Conservation (phyloP, 2,329 filamentous ascomycete genomes). For the Karstenula rhodostoma region DNA sequence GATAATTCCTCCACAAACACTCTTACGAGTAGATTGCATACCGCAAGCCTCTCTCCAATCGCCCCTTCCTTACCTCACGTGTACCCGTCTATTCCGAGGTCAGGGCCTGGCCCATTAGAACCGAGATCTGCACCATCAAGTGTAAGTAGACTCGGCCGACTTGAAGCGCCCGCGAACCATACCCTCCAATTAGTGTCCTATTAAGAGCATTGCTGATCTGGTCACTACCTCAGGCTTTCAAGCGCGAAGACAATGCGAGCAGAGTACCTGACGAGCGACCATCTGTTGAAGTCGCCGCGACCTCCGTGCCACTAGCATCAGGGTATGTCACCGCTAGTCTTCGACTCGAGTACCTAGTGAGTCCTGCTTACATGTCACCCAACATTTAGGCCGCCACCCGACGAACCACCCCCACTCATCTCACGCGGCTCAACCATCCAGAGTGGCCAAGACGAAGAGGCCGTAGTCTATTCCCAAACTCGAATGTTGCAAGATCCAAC, state of each 20-base stretch:
- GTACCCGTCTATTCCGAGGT: conserved; percentile 27
- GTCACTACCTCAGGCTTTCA: conserved; percentile 19
- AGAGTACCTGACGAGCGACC: conserved; percentile 29
- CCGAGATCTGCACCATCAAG: conserved; percentile 14
- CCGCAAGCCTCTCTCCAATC: conserved; percentile 29
- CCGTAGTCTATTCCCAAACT: conserved; percentile 62
- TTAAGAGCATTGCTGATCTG: neutral
- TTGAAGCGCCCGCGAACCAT: neutral
- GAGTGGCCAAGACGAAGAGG: conserved; percentile 63
- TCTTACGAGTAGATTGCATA: conserved; percentile 30
- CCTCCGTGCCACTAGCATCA: conserved; percentile 33
- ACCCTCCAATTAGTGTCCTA: neutral
- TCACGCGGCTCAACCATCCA: conserved; percentile 44
- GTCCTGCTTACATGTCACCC: neutral
- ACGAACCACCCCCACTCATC: conserved; percentile 35
- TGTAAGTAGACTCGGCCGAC: neutral
- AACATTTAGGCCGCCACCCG: conserved; percentile 20
- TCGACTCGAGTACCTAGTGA: neutral
- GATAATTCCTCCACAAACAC: conserved; percentile 33
- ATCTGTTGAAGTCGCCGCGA: conserved; percentile 35
- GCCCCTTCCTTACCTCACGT: conserved; percentile 21
- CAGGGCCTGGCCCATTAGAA: conserved; percentile 18
- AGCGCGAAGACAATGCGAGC: conserved; percentile 32
- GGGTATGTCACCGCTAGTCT: conserved; percentile 13
- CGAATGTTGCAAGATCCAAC: conserved; percentile 68